Percentiles rank a stretch among this genome's conserved stretches.
These are phyloP conservation scores for Aspergillus felis DNA, from an alignment of 2,329 filamentous ascomycete species.

Conservation along the genomic window DNA sequence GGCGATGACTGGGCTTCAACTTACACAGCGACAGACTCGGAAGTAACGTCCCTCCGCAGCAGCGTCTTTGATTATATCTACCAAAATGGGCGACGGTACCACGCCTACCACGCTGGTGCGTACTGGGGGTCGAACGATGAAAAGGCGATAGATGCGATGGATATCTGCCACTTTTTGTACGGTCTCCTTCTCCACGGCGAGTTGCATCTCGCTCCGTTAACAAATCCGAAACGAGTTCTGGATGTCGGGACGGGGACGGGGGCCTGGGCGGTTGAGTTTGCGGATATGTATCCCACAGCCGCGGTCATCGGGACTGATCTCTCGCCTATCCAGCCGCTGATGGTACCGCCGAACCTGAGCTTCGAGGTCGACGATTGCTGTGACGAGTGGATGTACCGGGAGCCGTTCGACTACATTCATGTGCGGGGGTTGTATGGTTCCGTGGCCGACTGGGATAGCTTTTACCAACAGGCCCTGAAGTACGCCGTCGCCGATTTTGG, in stretches of 20 bases:
- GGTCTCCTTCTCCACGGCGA: conserved; percentile 27
- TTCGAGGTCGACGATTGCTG: conserved; percentile 46
- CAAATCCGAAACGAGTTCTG: conserved; percentile 20
- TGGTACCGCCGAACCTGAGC: conserved; percentile 43
- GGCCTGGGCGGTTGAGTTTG: conserved; percentile 25
- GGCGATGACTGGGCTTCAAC: not conserved
- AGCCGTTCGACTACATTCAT: conserved; percentile 45
- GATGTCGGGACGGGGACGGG: conserved; percentile 23
- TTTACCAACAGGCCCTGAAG: conserved; percentile 25
- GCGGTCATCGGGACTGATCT: conserved; percentile 47
- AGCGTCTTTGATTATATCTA: conserved; percentile 27
- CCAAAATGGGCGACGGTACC: conserved; percentile 30
- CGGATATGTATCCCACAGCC: conserved; percentile 35
- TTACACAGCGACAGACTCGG: not conserved
- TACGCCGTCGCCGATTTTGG: conserved; percentile 21
- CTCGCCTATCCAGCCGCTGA: conserved; percentile 47
- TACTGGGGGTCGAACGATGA: conserved; percentile 26
- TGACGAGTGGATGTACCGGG: conserved; percentile 36
- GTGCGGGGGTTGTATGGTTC: conserved; percentile 45
- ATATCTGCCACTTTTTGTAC: conserved; percentile 41
- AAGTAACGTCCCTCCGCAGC: not conserved
- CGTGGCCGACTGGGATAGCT: conserved; percentile 45
- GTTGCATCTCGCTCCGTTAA: conserved; percentile 25
- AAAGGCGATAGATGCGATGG: conserved; percentile 16
- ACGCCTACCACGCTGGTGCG: conserved; percentile 29